Base-by-base conservation (phyloP, 148 eudicot species). In the Agrostemma githago region DNA sequence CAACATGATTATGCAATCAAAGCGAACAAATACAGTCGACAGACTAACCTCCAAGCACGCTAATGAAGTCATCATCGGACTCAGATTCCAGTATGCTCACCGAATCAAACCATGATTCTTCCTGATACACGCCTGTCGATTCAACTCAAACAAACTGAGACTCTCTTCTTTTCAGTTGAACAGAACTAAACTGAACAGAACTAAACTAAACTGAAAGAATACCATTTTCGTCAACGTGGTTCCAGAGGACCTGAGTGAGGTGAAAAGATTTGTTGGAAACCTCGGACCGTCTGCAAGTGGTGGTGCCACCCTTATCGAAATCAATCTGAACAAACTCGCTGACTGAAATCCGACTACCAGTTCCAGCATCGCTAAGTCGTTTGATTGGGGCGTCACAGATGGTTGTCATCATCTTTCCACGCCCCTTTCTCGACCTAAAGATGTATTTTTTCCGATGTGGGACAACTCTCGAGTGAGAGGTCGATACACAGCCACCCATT, bases 81-180 rank as follows among this genome's bases (percentile, higher is more conserved):
- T 92, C 97, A 7, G 97, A 89, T 46, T 85, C 97, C 43, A 89
- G 79, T 66, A 82, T 78, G 74, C 97, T 92, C 11, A 76, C 65
- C 59, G 97, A 86, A 72, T 92, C 97, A 58, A 86, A 92, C 97
- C 97, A 92, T 71, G 83, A 84, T 84, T 92, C 97, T 57, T 92
- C 97, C 59, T 79, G 86, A 75, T 78, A 83, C 60, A 76, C 46
- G 57, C 84, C 91, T 87, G 87, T 74, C 68, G 40, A 68, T 14
- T 53, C 20, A 67, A 54, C 3, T 59, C 19, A 54, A 26, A 26
- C 34, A 26, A 26, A 26, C 34, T 26, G 1, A 26, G 34, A 26
- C 34, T 1, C 34, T 26, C 1, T 26, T 26, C 34, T 26, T 26
- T 26, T 26, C 34, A 1, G n/a, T n/a, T n/a, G n/a, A n/a, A n/a